These are phyloP conservation scores for Termitomyces bulborhizus DNA, from an alignment of 768 basidiomycete genomes.

Conservation along the genomic window DNA sequence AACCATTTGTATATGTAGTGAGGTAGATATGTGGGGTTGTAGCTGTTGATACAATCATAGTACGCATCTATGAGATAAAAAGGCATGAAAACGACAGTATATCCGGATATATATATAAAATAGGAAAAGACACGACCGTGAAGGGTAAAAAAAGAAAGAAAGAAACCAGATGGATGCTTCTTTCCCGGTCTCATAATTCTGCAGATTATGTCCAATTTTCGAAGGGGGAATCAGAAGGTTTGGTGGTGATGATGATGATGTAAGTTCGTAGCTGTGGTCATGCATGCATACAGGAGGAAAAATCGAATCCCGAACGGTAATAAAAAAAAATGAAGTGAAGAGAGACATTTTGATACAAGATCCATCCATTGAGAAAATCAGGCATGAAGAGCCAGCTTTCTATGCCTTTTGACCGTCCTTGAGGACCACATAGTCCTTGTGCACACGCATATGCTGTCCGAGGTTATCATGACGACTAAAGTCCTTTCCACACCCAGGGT, in stretches of 20 bases:
- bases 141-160: neutral
- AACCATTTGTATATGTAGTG: neutral
- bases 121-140: neutral
- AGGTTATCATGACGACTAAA: slow-evolving; percentile 88
- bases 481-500: slow-evolving; percentile 74
- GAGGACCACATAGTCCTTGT: slow-evolving; percentile 44
- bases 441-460: slow-evolving; percentile 83
- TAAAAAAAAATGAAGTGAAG: neutral
- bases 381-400: neutral
- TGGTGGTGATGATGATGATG: neutral
- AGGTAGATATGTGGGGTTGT: neutral
- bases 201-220: slow-evolving; percentile 1
- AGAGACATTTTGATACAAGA: slow-evolving; percentile 1
- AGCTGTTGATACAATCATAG: slow-evolving; percentile 13
- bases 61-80: slow-evolving; percentile 8
- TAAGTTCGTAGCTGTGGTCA: neutral
- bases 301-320: neutral
- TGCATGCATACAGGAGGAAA: neutral
- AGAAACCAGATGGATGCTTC: neutral
- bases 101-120: slow-evolving; percentile 1
- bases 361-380: neutral
- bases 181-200: neutral
- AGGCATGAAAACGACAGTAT: neutral
- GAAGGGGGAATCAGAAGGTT: neutral
- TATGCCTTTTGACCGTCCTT: slow-evolving; percentile 11